Percentiles rank a stretch among this genome's conserved stretches.
These are phyloP conservation scores for Glebionis coronaria DNA, from an alignment of 129 eudicot genomes.

Conservation along the genomic window DNA sequence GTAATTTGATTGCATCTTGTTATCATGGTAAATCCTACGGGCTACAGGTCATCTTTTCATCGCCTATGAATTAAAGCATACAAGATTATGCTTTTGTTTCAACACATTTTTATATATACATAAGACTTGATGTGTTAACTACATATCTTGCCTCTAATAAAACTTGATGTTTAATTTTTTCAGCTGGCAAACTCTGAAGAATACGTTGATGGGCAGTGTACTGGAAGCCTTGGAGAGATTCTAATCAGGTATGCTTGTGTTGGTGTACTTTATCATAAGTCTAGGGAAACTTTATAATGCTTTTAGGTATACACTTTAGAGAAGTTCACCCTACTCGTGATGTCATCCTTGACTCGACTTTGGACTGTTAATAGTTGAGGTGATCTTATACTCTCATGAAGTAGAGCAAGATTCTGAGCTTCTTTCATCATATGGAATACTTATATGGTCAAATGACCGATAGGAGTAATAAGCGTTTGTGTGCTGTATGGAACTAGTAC, in stretches of 20 bases:
- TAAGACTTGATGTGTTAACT: not conserved
- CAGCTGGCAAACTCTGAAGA: constrained; percentile 92
- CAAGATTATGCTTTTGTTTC: constrained; percentile 4
- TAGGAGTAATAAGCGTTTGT: not conserved
- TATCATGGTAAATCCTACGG: not conserved
- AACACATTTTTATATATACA: not conserved
- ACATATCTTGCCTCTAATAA: constrained; percentile 12
- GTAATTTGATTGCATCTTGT: not conserved
- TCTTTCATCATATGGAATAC: not conserved
- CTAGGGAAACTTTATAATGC: not conserved
- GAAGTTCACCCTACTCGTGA: not conserved
- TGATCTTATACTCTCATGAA: not conserved
- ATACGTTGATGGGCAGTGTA: constrained; percentile 73
- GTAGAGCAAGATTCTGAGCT: not conserved
- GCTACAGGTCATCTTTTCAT: not conserved
- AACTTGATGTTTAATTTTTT: constrained; percentile 9
- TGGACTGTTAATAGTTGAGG: not conserved
- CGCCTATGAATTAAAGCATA: not conserved
- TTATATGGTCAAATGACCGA: not conserved
- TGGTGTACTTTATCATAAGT: not conserved
- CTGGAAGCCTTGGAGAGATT: constrained; percentile 87
- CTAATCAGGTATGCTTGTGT: constrained; percentile 61
- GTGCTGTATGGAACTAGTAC: not conserved
- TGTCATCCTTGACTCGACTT: not conserved
- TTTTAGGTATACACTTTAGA: too few species aligned